These are phyloP conservation scores for Melocanna baccifera DNA, from an alignment of 176 grass and related monocot species.

Conservation along the genomic window DNA sequence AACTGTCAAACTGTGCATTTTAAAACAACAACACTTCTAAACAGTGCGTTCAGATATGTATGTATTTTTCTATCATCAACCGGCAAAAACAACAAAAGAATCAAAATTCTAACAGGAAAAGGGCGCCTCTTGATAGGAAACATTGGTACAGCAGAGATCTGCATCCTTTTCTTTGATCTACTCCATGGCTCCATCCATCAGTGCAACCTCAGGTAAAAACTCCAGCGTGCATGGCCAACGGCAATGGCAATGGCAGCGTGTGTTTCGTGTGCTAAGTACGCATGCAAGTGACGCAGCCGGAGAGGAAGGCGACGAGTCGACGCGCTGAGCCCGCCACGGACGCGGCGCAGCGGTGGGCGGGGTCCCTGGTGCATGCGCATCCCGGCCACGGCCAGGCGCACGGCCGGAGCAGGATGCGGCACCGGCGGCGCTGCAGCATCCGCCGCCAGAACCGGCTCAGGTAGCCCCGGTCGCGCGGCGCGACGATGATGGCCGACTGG, in stretches of 20 bases:
- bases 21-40: no score
- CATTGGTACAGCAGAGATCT: no score
- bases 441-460: conserved; percentile 32
- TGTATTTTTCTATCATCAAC: no score
- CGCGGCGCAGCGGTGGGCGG: conserved; percentile 17
- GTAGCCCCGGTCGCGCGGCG: conserved; percentile 36
- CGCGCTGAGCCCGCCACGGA: conserved; percentile 10
- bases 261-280: conserved; percentile 9
- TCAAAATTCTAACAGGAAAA: no score
- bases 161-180: no score
- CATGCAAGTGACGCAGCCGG: conserved; percentile 14
- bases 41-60: no score
- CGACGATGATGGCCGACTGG: conserved; percentile 50
- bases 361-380: not conserved
- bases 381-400: not conserved
- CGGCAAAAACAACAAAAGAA: no score
- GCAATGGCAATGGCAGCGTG: not conserved
- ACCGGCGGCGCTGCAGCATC: conserved; percentile 17
- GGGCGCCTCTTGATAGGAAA: no score
- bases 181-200: not conserved
- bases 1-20: no score
- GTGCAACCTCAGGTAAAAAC: not conserved
- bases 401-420: conserved; percentile 28
- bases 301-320: conserved; percentile 16
- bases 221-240: not conserved